These are phyloP conservation scores for Didymella glomerata DNA, from an alignment of 2,329 filamentous ascomycete genomes.

Conservation along the genomic window DNA sequence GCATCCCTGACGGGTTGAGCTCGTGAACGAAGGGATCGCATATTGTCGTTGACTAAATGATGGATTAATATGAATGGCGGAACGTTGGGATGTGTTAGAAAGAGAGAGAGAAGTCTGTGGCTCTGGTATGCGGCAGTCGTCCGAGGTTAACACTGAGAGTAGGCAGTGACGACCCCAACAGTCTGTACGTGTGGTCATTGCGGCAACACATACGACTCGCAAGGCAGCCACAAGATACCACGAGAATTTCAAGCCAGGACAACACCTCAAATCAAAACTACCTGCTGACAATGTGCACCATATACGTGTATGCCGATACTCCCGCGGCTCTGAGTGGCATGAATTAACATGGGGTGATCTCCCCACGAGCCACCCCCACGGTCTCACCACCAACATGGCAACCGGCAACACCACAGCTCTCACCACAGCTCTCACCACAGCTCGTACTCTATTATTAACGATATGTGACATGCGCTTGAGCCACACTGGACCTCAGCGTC, in stretches of 20 bases:
- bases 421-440: slow-evolving; percentile 12
- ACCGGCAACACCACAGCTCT: slow-evolving; percentile 1
- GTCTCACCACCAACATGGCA: slow-evolving; percentile 17
- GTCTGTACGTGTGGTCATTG: background rate
- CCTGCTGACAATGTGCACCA: background rate
- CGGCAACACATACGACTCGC: background rate
- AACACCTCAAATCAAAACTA: background rate
- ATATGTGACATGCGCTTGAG: background rate
- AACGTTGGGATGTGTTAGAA: background rate
- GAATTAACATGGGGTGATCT: slow-evolving; percentile 16
- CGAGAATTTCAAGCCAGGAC: background rate
- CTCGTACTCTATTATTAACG: background rate
- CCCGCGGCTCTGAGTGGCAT: background rate
- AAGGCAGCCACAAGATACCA: background rate
- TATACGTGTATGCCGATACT: background rate
- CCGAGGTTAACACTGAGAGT: background rate
- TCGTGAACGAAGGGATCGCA: background rate
- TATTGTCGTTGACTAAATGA: background rate
- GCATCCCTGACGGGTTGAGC: background rate
- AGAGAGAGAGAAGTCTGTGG: background rate
- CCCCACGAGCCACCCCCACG: slow-evolving; percentile 18
- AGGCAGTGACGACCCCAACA: background rate
- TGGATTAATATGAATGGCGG: background rate
- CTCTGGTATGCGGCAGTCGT: too few relatives aligned
- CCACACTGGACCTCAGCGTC: slow-evolving; percentile 6